Evolutionary conservation across 345 rosid species (phyloP).

Genomic region (Sonneratia caseolaris): DNA sequence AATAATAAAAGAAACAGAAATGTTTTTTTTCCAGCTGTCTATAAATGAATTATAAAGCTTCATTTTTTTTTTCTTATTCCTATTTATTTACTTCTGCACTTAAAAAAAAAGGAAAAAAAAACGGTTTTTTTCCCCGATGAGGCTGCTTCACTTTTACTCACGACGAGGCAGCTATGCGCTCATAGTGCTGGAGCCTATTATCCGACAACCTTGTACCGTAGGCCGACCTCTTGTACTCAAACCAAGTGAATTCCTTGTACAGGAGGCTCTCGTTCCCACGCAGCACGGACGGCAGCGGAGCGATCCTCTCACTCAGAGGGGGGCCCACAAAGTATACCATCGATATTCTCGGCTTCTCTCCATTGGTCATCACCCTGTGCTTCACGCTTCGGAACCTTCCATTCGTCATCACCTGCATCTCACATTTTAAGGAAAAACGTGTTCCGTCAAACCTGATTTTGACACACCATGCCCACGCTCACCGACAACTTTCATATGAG

Average conservation of each 20-base stretch:
- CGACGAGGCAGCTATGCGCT: conserved; percentile 3
- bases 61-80: not conserved
- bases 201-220: conserved; percentile 50
- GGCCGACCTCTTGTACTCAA: conserved; percentile 60
- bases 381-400: conserved; percentile 79
- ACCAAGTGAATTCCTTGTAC: conserved; percentile 84
- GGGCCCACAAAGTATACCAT: conserved; percentile 89
- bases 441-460: no score
- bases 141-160: no score
- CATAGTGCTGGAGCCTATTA: conserved; percentile 45
- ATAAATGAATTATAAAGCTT: no score
- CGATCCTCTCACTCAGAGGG: conserved; percentile 45
- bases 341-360: conserved; percentile 50
- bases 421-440: no score
- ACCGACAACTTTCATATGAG: no score
- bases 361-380: conserved; percentile 62
- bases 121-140: no score
- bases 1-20: no score
- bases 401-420: conserved; percentile 70
- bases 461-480: no score
- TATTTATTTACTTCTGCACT: not conserved
- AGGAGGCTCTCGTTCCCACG: conserved; percentile 39
- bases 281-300: conserved; percentile 44
- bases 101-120: no score
- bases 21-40: not conserved